These are phyloP conservation scores for Chaetomium globosum DNA, from an alignment of 2,329 filamentous ascomycete genomes.

Conservation along the genomic window DNA sequence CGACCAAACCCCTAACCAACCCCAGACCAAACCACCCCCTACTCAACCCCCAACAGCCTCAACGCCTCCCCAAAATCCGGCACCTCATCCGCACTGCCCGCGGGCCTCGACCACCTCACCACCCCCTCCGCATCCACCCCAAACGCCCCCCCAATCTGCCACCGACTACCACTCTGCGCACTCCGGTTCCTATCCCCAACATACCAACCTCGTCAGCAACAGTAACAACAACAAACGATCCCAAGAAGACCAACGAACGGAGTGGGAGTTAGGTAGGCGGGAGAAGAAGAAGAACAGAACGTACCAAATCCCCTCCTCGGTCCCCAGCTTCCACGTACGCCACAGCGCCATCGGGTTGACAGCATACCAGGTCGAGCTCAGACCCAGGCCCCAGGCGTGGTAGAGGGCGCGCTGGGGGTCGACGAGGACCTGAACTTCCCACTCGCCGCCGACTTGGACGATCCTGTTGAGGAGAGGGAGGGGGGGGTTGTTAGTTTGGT, in stretches of 20 bases:
- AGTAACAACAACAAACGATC: too few relatives aligned
- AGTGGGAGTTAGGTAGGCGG: too few relatives aligned
- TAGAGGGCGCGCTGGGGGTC: slow-evolving; percentile 64
- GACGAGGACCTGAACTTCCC: slow-evolving; percentile 60
- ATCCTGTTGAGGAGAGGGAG: slow-evolving; percentile 45
- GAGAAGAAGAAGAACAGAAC: neutral
- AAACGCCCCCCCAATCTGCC: slow-evolving; percentile 70
- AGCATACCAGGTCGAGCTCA: slow-evolving; percentile 64
- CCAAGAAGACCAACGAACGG: too few relatives aligned
- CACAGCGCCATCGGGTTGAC: slow-evolving; percentile 61
- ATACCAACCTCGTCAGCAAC: too few relatives aligned
- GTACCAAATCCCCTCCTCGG: slow-evolving; percentile 63
- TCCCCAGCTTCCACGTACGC: slow-evolving; percentile 60
- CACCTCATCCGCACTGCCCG: slow-evolving; percentile 45
- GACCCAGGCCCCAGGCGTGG: slow-evolving; percentile 66
- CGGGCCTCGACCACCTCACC: slow-evolving; percentile 56
- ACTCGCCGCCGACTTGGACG: slow-evolving; percentile 57
- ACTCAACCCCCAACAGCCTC: slow-evolving; percentile 14
- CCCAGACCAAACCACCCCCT: neutral
- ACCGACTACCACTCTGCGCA: slow-evolving; percentile 63
- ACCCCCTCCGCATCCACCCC: slow-evolving; percentile 57
- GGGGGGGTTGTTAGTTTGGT: too few relatives aligned
- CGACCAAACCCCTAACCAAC: neutral
- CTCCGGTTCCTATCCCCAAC: slow-evolving; percentile 17
- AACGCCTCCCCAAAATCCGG: slow-evolving; percentile 26